Conservation (phyloP, 1,284 basidiomycete genomes). For the Tylopilus sp. region DNA sequence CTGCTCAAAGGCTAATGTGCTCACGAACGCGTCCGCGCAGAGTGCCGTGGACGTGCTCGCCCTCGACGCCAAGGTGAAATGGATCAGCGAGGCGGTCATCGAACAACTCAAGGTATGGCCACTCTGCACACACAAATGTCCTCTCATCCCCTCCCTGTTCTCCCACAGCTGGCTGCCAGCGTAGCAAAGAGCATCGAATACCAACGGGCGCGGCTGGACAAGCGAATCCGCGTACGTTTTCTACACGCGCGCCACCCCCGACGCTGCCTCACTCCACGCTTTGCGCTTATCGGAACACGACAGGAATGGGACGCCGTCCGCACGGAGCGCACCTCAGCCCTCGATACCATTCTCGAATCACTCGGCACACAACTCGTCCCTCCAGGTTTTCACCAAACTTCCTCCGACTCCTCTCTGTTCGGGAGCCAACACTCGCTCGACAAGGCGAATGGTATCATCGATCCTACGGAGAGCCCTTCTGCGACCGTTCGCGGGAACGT, state of each 20-base stretch:
- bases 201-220: conserved; percentile 56
- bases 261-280: conserved; percentile 32
- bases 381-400: conserved; percentile 66
- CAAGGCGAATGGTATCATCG: conserved; percentile 31
- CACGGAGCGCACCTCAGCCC: conserved; percentile 50
- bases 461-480: conserved; percentile 41
- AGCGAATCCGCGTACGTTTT: conserved; percentile 55
- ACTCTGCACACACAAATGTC: neutral
- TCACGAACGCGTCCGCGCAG: conserved; percentile 60
- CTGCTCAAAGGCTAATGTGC: conserved; percentile 57
- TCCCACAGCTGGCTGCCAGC: conserved; percentile 56
- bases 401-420: conserved; percentile 66
- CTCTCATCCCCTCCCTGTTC: neutral
- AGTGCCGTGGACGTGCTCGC: conserved; percentile 65
- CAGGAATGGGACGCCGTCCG: conserved; percentile 71
- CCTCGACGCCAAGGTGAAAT: conserved; percentile 71
- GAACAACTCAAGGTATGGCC: conserved; percentile 66
- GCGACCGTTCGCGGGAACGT: conserved; percentile 42
- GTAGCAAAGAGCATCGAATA: conserved; percentile 71
- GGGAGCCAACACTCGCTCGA: conserved; percentile 65
- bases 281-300: conserved; percentile 33
- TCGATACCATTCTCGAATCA: conserved; percentile 67
- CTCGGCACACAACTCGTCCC: conserved; percentile 69
- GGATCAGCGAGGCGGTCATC: conserved; percentile 66
- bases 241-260: neutral